Base-by-base conservation (phyloP, 345 rosid species). In the Arabidopsis suecica region DNA sequence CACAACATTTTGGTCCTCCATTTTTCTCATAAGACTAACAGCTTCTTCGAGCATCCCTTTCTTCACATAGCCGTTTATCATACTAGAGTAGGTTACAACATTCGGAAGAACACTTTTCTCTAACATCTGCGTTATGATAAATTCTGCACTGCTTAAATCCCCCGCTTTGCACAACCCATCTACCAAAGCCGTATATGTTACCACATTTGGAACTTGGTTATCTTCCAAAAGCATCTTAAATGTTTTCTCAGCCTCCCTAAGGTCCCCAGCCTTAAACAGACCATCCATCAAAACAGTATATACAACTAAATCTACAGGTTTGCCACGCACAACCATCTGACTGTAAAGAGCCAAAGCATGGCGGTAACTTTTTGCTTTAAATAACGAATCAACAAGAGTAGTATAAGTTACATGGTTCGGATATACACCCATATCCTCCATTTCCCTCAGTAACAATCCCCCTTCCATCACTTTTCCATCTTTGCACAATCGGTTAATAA, bases 251-350 rank as follows among this genome's bases (percentile, higher is more conserved):
- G 91, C 98, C 71, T 91, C 96, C 16, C 49, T 42, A 47, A 72
- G 61, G 72, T 78, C 85, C 28, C 93, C 90, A 55, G 86, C 68
- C 87, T 91, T 91, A 75, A 87, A 91, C 70, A 89, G 85, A 36
- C 98, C 91, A 79, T 90, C 89, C 74, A 94, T 80, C 82, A 94
- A 67, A 69, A 83, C 74, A 40, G 97, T 91, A 84, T 84, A 91
- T 62, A 86, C 76, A 79, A 88, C 87, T 78, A 90, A 80, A 82
- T 94, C 93, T 75, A 94, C 85, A 61, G 87, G 41, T 66, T 87
- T 77, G 37, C 97, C 97, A 30, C 87, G 88, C 72, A 86, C 88
- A 50, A 90, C 74, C 91, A 91, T 90, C 80, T 87, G 95, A 76
- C 88, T 76, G 71, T 88, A 88, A 63, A 86, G 84, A 53, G 87